phyloP scores from a whole-genome alignment of 2,329 filamentous ascomycete genomes.

The Pseudonectria foliicola region DNA sequence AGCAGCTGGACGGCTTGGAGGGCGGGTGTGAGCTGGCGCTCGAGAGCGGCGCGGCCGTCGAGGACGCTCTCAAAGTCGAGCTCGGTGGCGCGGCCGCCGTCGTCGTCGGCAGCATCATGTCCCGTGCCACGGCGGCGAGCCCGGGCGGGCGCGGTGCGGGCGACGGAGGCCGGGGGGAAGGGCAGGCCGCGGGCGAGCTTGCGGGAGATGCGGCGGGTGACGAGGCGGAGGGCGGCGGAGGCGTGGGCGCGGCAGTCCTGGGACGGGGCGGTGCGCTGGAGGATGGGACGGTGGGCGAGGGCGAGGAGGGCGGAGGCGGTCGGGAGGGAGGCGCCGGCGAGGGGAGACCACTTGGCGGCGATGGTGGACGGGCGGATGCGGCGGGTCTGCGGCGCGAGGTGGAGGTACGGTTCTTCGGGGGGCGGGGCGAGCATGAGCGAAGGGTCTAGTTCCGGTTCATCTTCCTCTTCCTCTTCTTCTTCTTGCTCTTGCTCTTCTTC shows the following conservation, averaged over 20 bases:
- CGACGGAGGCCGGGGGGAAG: slow-evolving; percentile 51
- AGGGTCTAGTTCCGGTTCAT: slow-evolving; percentile 12
- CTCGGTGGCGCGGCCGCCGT: slow-evolving; percentile 46
- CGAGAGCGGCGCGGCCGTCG: slow-evolving; percentile 48
- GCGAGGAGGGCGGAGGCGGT: slow-evolving; percentile 50
- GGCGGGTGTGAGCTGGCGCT: slow-evolving; percentile 53
- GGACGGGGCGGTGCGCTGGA: slow-evolving; percentile 46
- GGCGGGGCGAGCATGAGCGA: too few relatives aligned
- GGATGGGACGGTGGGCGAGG: slow-evolving; percentile 54
- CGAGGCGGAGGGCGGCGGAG: slow-evolving; percentile 45
- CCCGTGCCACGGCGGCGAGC: slow-evolving; percentile 6
- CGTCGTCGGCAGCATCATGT: slow-evolving; percentile 15
- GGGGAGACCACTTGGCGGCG: slow-evolving; percentile 58
- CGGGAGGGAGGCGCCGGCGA: slow-evolving; percentile 47
- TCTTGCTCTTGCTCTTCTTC: slow-evolving; percentile 4
- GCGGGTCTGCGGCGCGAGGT: slow-evolving; percentile 43
- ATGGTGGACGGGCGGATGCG: slow-evolving; percentile 57
- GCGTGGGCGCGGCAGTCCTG: slow-evolving; percentile 45
- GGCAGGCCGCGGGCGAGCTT: slow-evolving; percentile 55
- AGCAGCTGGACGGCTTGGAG: slow-evolving; percentile 58
- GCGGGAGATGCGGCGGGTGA: slow-evolving; percentile 48
- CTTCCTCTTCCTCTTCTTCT: slow-evolving; percentile 13
- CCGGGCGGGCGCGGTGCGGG: slow-evolving; percentile 10
- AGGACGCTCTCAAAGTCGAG: slow-evolving; percentile 61
- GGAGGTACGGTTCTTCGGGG: slow-evolving; percentile 36